Evolutionary conservation across 257 asterid genomes (phyloP).

Genomic region (Solanum corneliomulleri): DNA sequence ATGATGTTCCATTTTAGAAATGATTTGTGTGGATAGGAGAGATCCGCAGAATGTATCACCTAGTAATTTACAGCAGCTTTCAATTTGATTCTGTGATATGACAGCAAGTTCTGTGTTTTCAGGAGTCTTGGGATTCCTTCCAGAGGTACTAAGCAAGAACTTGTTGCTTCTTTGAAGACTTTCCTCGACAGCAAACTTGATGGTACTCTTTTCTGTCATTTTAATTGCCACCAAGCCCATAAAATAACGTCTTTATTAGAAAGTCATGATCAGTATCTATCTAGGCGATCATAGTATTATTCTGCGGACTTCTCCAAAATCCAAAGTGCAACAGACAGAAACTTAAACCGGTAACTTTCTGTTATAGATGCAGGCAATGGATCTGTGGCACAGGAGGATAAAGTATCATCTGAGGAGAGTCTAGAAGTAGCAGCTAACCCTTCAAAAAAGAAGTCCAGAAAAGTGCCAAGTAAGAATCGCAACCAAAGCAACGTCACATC

Average conservation of each 20-base stretch:
- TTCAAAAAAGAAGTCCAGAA: conserved; percentile 27
- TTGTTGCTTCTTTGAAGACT: conserved; percentile 39
- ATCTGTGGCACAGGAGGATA: conserved; percentile 11
- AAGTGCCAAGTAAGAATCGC: conserved; percentile 10
- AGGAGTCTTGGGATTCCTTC: conserved; percentile 49
- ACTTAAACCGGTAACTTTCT: background rate
- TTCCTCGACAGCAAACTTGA: conserved; percentile 22
- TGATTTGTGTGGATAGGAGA: background rate
- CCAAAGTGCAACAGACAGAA: background rate
- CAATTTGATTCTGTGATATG: background rate
- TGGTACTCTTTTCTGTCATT: conserved; percentile 23
- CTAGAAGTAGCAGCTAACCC: conserved; percentile 3
- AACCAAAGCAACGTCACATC: conserved; percentile 1
- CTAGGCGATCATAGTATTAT: background rate
- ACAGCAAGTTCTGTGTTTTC: background rate
- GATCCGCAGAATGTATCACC: background rate
- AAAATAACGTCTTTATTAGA: background rate
- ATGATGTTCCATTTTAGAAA: background rate
- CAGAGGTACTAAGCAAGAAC: conserved; percentile 45
- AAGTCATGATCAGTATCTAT: background rate
- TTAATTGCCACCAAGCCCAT: background rate
- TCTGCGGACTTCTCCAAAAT: background rate
- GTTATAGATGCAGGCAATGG: conserved; percentile 20
- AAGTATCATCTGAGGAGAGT: conserved; percentile 14
- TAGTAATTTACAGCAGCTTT: background rate